phyloP scores from a whole-genome alignment of 306 rosid species.

The Fragaria iinumae region DNA sequence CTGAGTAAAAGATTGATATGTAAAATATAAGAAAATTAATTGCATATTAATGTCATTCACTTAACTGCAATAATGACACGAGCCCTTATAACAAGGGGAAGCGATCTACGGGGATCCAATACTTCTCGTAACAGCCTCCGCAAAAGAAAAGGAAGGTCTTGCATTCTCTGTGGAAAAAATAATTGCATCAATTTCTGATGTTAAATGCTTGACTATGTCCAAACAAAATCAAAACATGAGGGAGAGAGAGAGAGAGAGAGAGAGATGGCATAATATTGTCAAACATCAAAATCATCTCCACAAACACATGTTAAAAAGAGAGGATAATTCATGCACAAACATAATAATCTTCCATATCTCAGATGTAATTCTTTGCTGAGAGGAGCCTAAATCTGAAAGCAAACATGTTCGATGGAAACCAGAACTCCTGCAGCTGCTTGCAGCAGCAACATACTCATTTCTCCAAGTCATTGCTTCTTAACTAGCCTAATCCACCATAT shows the following conservation, averaged over 20 bases:
- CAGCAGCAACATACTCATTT: background rate
- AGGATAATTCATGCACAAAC: background rate
- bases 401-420: no score
- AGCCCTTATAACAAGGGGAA: slow-evolving; percentile 77
- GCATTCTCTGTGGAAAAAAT: slow-evolving; percentile 48
- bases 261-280: background rate
- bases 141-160: slow-evolving; percentile 80
- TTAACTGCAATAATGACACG: slow-evolving; percentile 67
- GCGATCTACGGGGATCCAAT: slow-evolving; percentile 67
- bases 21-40: slow-evolving; percentile 2
- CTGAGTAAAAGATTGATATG: background rate
- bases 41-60: slow-evolving; percentile 25
- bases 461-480: background rate
- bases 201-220: slow-evolving; percentile 1
- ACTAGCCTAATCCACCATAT: background rate
- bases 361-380: background rate
- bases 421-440: background rate
- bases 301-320: background rate
- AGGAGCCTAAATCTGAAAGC: background rate
- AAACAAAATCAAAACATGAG: background rate
- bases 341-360: background rate
- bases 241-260: background rate
- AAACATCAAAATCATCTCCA: background rate
- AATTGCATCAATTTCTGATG: slow-evolving; percentile 9
- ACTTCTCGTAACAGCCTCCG: slow-evolving; percentile 68